These are phyloP conservation scores for Salix arbutifolia DNA, from an alignment of 345 rosid species.

Conservation along the genomic window DNA sequence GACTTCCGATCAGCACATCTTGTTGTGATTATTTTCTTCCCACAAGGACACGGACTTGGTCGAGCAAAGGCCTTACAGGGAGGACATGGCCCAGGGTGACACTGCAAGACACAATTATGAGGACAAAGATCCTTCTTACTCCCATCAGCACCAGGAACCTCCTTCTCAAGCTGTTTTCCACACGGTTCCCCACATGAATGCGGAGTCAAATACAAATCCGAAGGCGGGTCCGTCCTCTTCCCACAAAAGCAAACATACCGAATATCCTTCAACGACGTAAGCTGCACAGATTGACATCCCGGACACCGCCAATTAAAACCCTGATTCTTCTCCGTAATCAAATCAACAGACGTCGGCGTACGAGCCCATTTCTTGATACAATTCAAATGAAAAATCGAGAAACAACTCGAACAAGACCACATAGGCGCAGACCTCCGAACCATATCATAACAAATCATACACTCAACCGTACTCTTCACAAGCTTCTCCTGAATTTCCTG, in stretches of 20 bases:
- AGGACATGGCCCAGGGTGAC: slow-evolving; percentile 99
- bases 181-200: slow-evolving; percentile 98
- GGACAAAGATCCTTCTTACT: slow-evolving; percentile 69
- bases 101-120: slow-evolving; percentile 89
- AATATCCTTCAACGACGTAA: slow-evolving; percentile 66
- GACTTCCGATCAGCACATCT: slow-evolving; percentile 82
- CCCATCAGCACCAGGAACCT: slow-evolving; percentile 25
- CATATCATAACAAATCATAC: slow-evolving; percentile 97
- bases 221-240: slow-evolving; percentile 77
- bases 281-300: slow-evolving; percentile 90
- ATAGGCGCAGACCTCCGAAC: slow-evolving; percentile 68
- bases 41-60: slow-evolving; percentile 74
- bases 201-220: slow-evolving; percentile 89
- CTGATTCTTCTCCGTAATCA: slow-evolving; percentile 70
- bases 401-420: slow-evolving; percentile 97
- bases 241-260: slow-evolving; percentile 78
- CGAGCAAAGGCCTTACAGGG: slow-evolving; percentile 97
- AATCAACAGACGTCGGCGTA: slow-evolving; percentile 83
- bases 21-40: slow-evolving; percentile 71
- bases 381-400: slow-evolving; percentile 81
- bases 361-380: slow-evolving; percentile 97
- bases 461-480: slow-evolving; percentile 63
- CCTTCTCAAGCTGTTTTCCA: slow-evolving; percentile 83
- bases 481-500: slow-evolving; percentile 93
- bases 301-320: slow-evolving; percentile 98